Evolutionary conservation across 2,329 filamentous ascomycete genomes (phyloP).

Genomic region (Fusarium sp.): DNA sequence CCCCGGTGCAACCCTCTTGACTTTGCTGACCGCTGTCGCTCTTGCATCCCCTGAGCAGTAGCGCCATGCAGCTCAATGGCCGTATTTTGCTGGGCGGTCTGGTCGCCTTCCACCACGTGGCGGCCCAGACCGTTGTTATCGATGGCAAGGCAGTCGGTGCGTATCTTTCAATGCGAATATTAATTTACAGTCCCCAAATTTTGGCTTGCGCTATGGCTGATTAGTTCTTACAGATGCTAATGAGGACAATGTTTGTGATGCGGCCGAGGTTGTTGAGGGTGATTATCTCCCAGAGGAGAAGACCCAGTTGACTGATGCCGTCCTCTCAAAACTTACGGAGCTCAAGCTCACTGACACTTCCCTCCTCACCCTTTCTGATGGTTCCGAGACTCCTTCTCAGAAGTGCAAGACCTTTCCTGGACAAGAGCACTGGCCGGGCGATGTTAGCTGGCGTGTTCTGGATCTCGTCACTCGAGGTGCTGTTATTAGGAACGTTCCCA

Average conservation of each 20-base stretch:
- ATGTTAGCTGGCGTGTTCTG: slow-evolving; percentile 49
- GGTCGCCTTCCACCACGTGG: slow-evolving; percentile 12
- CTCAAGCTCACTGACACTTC: slow-evolving; percentile 20
- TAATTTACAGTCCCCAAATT: neutral
- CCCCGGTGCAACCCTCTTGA: neutral
- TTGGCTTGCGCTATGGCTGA: neutral
- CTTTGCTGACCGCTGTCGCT: neutral
- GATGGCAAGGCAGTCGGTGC: slow-evolving; percentile 27
- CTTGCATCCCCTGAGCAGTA: neutral
- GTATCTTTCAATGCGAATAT: neutral
- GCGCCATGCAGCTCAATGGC: slow-evolving; percentile 27
- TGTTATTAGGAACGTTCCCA: slow-evolving; percentile 49
- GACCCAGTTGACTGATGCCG: slow-evolving; percentile 29
- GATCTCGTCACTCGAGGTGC: slow-evolving; percentile 49
- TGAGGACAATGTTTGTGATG: slow-evolving; percentile 3
- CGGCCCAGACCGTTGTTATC: slow-evolving; percentile 26
- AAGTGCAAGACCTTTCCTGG: slow-evolving; percentile 51
- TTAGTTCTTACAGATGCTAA: slow-evolving; percentile 18
- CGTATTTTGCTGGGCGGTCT: slow-evolving; percentile 18
- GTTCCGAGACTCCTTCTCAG: neutral
- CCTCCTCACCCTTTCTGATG: slow-evolving; percentile 21
- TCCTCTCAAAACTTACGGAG: slow-evolving; percentile 23
- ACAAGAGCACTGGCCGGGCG: slow-evolving; percentile 47
- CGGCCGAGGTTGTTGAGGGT: slow-evolving; percentile 23
- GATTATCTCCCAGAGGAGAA: slow-evolving; percentile 32